phyloP scores from a whole-genome alignment of 345 rosid species.

The Moricandia moricandioides region DNA sequence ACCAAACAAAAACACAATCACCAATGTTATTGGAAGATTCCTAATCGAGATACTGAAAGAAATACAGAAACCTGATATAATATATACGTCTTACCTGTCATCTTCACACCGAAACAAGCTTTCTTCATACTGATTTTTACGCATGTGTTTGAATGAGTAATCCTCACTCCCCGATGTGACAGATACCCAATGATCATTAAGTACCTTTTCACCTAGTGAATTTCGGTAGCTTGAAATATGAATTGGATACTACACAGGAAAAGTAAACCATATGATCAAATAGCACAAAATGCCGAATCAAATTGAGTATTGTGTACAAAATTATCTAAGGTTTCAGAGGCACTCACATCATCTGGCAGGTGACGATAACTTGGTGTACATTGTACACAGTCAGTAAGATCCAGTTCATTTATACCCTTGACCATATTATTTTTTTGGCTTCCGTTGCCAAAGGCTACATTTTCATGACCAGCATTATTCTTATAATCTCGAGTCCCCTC shows the following conservation, averaged over 20 bases:
- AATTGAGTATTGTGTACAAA: neutral
- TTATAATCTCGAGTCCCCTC: conserved; percentile 29
- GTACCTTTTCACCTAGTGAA: conserved; percentile 69
- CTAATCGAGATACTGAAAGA: neutral
- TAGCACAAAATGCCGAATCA: neutral
- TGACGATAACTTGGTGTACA: conserved; percentile 97
- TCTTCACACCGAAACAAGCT: conserved; percentile 97
- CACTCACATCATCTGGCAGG: conserved; percentile 74
- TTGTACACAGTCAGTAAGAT: conserved; percentile 79
- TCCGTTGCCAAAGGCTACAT: conserved; percentile 36
- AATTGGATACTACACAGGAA: conserved; percentile 71
- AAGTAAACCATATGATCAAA: conserved; percentile 9
- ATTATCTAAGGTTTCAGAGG: conserved; percentile 18
- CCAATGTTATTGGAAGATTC: neutral
- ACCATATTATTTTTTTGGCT: conserved; percentile 62
- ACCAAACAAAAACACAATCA: neutral
- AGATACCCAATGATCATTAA: conserved; percentile 98
- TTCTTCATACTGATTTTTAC: conserved; percentile 99
- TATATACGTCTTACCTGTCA: conserved; percentile 63
- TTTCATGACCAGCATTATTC: conserved; percentile 40
- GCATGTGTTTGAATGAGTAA: conserved; percentile 99
- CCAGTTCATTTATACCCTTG: conserved; percentile 91
- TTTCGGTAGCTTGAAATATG: conserved; percentile 86
- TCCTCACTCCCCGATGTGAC: conserved; percentile 99
- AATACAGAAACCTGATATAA: conserved; percentile 2